phyloP scores from a whole-genome alignment of 164 flowering plant species.

The Berberis thunbergii region DNA sequence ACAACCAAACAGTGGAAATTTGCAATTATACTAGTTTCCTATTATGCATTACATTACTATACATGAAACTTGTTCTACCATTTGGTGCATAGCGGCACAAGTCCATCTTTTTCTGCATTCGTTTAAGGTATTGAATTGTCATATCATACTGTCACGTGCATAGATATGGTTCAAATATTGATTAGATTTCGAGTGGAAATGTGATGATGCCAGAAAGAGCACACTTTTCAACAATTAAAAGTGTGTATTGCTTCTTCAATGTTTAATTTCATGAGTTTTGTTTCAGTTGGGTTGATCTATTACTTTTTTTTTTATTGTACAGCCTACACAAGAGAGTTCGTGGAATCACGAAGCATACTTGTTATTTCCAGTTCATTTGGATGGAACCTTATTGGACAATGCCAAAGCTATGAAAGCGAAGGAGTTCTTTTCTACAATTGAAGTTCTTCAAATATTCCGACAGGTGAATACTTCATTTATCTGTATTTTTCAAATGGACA shows the following conservation, averaged over 20 bases:
- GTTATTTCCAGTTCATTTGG: conserved; percentile 93
- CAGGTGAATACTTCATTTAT: conserved; percentile 42
- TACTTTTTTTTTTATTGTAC: not conserved
- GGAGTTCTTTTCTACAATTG: conserved; percentile 69
- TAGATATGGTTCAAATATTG: no score
- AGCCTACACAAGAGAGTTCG: conserved; percentile 64
- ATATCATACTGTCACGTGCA: no score
- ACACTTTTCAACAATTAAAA: no score
- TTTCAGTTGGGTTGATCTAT: not conserved
- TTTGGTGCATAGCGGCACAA: no score
- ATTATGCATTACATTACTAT: not conserved
- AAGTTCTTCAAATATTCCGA: conserved; percentile 84
- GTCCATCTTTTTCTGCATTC: no score
- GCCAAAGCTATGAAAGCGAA: conserved; percentile 65
- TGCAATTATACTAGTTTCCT: not conserved
- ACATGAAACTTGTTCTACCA: no score
- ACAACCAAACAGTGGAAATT: no score
- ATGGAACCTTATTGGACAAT: conserved; percentile 86
- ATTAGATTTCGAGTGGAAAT: no score
- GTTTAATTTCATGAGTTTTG: not conserved
- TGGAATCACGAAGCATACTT: conserved; percentile 92
- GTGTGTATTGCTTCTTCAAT: not conserved
- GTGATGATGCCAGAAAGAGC: no score
- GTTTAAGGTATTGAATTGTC: no score
- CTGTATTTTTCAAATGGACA: not conserved